Evolutionary conservation across 805 yeast species (phyloP).

Genomic region (Teunomyces pallodes): DNA sequence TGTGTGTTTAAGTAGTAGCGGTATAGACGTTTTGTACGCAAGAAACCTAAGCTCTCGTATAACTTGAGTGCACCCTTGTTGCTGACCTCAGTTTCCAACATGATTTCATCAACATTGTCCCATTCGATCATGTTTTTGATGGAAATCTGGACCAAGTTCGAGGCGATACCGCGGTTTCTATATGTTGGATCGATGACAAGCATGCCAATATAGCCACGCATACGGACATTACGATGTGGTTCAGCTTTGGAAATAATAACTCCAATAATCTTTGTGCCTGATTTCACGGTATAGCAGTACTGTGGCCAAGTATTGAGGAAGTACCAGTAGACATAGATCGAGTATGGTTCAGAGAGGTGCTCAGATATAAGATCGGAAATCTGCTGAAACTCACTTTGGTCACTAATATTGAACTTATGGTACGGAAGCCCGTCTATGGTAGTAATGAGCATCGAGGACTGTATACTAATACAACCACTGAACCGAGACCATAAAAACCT

Average conservation of each 20-base stretch:
- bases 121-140: constrained; percentile 61
- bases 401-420: constrained; percentile 19
- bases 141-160: constrained; percentile 58
- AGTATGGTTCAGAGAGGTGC: constrained; percentile 91
- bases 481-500: neutral
- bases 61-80: constrained; percentile 67
- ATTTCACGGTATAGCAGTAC: constrained; percentile 64
- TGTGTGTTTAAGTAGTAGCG: constrained; percentile 89
- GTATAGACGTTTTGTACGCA: constrained; percentile 71
- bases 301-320: constrained; percentile 91
- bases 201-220: constrained; percentile 96
- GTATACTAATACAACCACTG: neutral
- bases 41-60: constrained; percentile 75
- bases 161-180: constrained; percentile 83
- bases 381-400: constrained; percentile 43
- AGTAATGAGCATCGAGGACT: constrained; percentile 5
- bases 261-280: constrained; percentile 54
- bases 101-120: constrained; percentile 80
- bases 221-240: constrained; percentile 66
- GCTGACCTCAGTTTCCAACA: constrained; percentile 86
- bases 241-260: constrained; percentile 82
- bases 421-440: constrained; percentile 19
- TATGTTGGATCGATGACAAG: constrained; percentile 71
- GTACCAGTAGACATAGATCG: constrained; percentile 87
- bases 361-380: constrained; percentile 59